Conservation (phyloP, 2,329 filamentous ascomycete genomes). For the Penicillium sp. region DNA sequence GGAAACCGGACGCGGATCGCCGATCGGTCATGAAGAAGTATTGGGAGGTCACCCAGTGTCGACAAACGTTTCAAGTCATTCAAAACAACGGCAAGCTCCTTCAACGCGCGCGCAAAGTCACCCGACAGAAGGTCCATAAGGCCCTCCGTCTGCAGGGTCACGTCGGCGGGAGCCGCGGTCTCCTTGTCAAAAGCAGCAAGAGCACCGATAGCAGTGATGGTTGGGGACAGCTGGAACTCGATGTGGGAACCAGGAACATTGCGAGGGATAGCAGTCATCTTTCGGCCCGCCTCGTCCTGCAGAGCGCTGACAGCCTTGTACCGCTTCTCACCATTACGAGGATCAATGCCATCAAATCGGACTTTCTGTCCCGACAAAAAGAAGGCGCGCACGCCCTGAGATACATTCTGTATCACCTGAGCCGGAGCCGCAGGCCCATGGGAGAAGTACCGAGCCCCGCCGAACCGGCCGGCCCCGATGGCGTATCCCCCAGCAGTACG, state of each 20-base stretch:
- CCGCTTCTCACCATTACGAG: conserved; percentile 66
- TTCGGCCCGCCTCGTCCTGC: conserved; percentile 69
- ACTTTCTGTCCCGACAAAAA: conserved; percentile 86
- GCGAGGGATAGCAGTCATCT: conserved; percentile 56
- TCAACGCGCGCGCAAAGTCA: conserved; percentile 82
- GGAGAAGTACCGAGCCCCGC: conserved; percentile 82
- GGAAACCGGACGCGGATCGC: conserved; percentile 81
- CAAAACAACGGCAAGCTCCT: conserved; percentile 75
- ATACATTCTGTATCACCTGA: conserved; percentile 94
- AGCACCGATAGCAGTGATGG: conserved; percentile 80
- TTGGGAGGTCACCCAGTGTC: conserved; percentile 75
- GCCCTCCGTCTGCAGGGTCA: conserved; percentile 74
- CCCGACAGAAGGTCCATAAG: conserved; percentile 80
- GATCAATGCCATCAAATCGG: conserved; percentile 74
- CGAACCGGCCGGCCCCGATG: conserved; percentile 63
- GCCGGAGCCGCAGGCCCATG: conserved; percentile 80
- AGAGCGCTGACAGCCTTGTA: conserved; percentile 74
- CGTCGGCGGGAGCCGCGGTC: conserved; percentile 28
- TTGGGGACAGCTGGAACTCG: conserved; percentile 85
- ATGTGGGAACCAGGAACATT: conserved; percentile 72
- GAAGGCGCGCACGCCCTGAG: conserved; percentile 85
- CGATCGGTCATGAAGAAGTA: conserved; percentile 66
- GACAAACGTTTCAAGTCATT: conserved; percentile 78
- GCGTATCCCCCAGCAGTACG: conserved; percentile 89
- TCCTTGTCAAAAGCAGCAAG: conserved; percentile 47